These are phyloP conservation scores for Isoetes taiwanensis DNA, from an alignment of 75 land plant genomes.

Conservation along the genomic window DNA sequence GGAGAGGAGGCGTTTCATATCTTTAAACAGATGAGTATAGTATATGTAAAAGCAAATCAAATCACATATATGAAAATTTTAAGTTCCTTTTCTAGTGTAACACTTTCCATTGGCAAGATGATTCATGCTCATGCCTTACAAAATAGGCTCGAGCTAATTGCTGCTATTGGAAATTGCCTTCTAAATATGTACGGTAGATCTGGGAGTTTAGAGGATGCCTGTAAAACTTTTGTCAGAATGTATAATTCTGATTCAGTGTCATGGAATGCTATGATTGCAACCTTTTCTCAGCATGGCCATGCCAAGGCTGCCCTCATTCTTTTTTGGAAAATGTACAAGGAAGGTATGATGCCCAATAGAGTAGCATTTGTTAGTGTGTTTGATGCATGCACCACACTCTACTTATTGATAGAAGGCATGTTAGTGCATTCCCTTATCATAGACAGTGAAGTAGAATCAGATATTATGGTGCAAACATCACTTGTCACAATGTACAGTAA, in stretches of 20 bases:
- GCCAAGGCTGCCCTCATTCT: too few species aligned
- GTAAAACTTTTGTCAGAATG: constrained; percentile 6
- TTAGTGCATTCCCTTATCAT: constrained; percentile 26
- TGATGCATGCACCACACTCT: too few species aligned
- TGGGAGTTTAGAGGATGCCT: constrained; percentile 7
- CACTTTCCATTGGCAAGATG: too few species aligned
- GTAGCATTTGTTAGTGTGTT: too few species aligned
- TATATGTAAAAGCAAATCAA: too few species aligned
- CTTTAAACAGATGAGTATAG: too few species aligned
- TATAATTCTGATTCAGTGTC: constrained; percentile 22
- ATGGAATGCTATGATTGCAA: constrained; percentile 34
- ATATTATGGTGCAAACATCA: constrained; percentile 34
- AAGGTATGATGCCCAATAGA: too few species aligned
- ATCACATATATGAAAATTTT: too few species aligned
- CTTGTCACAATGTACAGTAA: constrained; percentile 40
- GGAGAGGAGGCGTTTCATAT: too few species aligned
- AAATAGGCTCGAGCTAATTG: background rate
- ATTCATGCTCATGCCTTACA: constrained; percentile 6
- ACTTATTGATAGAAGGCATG: too few species aligned
- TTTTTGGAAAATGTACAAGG: too few species aligned
- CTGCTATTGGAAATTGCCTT: constrained; percentile 9
- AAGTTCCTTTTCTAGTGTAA: too few species aligned
- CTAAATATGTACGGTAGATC: constrained; percentile 19
- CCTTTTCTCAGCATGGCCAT: background rate
- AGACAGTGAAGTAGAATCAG: constrained; percentile 25